Evolutionary conservation across 352 stramenopile genomes (phyloP).

Genomic region (Phytophthora pseudosyringae): DNA sequence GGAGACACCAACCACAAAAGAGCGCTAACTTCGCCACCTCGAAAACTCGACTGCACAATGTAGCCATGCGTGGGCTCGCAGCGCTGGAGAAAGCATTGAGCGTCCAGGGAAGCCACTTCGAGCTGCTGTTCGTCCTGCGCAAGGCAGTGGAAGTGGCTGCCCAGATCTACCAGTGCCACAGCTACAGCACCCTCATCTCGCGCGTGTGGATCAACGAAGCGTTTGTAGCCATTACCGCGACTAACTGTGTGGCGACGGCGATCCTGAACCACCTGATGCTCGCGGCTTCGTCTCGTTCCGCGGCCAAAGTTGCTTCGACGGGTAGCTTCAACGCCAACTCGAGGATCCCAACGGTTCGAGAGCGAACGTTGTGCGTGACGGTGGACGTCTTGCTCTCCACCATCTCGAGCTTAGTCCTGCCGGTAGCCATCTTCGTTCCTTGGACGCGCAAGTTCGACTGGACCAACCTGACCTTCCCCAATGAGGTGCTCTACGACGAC

Average conservation of each 20-base stretch:
- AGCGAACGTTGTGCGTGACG: conserved; percentile 20
- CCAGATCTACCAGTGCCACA: conserved; percentile 5
- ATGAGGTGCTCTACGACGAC: conserved; percentile 43
- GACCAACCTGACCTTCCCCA: conserved; percentile 26
- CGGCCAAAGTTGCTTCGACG: not conserved
- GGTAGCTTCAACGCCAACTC: not conserved
- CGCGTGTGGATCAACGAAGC: conserved; percentile 7
- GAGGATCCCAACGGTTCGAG: conserved; percentile 7
- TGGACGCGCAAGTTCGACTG: conserved; percentile 34
- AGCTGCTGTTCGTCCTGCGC: conserved; percentile 1
- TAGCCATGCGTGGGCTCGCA: not conserved
- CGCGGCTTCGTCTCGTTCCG: not conserved
- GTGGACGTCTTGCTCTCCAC: conserved; percentile 9
- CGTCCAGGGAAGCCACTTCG: conserved; percentile 1
- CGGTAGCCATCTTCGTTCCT: conserved; percentile 4
- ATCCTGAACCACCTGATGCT: conserved; percentile 5
- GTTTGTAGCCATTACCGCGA: conserved; percentile 3
- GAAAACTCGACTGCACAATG: not conserved
- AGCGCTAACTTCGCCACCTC: not conserved
- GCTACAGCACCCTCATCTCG: conserved; percentile 6
- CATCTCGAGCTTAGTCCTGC: not conserved
- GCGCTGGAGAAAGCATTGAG: not conserved
- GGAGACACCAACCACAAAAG: not conserved
- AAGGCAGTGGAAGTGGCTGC: conserved; percentile 5
- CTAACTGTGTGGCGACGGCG: not conserved